A percentile compares a stretch with the other conserved stretches of the same genome.
Conservation (phyloP, 768 basidiomycete genomes). For the Phlebiopsis flavidoalba region DNA sequence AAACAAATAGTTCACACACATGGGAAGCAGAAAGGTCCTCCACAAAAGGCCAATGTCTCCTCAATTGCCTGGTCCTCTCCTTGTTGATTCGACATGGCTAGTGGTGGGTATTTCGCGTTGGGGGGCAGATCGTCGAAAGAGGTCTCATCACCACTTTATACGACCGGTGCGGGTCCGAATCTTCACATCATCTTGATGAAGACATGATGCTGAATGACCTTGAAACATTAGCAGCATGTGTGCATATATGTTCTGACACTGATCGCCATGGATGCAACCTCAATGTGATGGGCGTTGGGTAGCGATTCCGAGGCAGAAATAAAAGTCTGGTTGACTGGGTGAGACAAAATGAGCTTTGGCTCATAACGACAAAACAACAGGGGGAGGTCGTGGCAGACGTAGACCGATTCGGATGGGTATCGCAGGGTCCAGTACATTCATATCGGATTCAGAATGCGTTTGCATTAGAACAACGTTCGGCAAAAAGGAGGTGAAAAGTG, state of each 20-base stretch:
- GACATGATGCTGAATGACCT: not conserved
- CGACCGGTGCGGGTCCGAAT: not conserved
- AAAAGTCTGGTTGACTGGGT: too few relatives aligned
- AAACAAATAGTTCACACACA: not conserved
- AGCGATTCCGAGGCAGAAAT: too few relatives aligned
- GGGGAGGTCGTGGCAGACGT: too few relatives aligned
- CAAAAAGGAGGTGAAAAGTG: too few relatives aligned
- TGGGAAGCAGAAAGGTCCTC: not conserved
- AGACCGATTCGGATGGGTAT: too few relatives aligned
- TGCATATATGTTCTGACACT: not conserved
- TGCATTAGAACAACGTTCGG: too few relatives aligned
- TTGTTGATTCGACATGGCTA: not conserved
- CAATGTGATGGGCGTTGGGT: not conserved
- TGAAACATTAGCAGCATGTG: not conserved
- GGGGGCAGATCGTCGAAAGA: not conserved
- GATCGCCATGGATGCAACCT: not conserved
- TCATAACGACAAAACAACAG: too few relatives aligned
- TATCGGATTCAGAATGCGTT: too few relatives aligned
- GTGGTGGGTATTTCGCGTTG: not conserved
- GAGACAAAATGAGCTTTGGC: too few relatives aligned
- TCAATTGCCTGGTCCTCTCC: not conserved
- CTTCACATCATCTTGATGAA: not conserved
- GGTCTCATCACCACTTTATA: not conserved
- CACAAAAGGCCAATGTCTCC: constrained; percentile 1
- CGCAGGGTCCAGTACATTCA: too few relatives aligned